A percentile compares a stretch with the other conserved stretches of the same genome.
Evolutionary conservation across 768 basidiomycete genomes (phyloP).

Genomic region (Leucogyrophana mollusca): DNA sequence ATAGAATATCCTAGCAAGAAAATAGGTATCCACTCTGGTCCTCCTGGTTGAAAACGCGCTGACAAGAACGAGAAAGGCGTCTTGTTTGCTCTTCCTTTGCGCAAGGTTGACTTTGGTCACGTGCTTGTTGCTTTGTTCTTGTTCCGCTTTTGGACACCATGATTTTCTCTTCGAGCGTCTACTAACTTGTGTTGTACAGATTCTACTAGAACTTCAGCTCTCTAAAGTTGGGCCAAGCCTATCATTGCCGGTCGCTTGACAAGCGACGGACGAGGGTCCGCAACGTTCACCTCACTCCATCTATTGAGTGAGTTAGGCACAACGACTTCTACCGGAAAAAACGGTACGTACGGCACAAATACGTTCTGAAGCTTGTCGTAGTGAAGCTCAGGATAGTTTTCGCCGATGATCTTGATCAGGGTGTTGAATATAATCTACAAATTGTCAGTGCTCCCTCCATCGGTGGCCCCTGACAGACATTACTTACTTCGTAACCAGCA

Average conservation of each 20-base stretch:
- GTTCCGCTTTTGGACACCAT: too few species aligned
- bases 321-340: not conserved
- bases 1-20: slow-evolving; percentile 15
- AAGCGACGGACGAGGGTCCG: slow-evolving; percentile 20
- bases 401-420: slow-evolving; percentile 54
- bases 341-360: slow-evolving; percentile 56
- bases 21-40: slow-evolving; percentile 9
- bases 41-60: slow-evolving; percentile 26
- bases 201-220: not conserved
- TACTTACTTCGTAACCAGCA: slow-evolving; percentile 70
- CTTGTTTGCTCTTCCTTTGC: slow-evolving; percentile 46
- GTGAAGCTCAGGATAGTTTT: slow-evolving; percentile 66
- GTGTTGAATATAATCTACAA: slow-evolving; percentile 64
- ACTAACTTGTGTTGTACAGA: not conserved
- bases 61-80: slow-evolving; percentile 13
- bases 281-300: slow-evolving; percentile 20
- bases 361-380: slow-evolving; percentile 56
- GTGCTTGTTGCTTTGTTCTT: slow-evolving; percentile 17
- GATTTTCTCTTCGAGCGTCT: too few species aligned
- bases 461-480: not conserved
- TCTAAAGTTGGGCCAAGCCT: not conserved
- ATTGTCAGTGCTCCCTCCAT: too few species aligned
- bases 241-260: slow-evolving; percentile 12
- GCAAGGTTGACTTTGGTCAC: slow-evolving; percentile 49
- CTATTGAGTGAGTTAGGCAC: slow-evolving; percentile 14